Conservation (phyloP, 2,329 filamentous ascomycete species). For the Colletotrichum sp. region DNA sequence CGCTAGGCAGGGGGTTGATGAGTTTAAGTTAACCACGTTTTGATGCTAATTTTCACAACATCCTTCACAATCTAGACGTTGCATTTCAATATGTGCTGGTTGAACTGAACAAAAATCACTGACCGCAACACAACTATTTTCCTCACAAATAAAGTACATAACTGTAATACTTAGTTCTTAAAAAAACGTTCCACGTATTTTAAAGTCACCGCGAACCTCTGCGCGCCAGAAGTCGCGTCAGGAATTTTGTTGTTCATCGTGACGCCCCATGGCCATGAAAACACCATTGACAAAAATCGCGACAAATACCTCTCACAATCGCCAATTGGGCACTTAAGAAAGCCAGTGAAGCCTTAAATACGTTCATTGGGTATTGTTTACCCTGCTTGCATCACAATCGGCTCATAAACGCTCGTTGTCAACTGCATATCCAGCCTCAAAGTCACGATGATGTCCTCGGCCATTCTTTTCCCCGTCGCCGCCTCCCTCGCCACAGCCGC, state of each 20-base stretch:
- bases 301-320: not conserved
- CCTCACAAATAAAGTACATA: not conserved
- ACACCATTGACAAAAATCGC: not conserved
- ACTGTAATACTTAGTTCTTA: rapidly evolving
- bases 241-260: not conserved
- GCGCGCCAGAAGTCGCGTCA: rapidly evolving
- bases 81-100: rapidly evolving
- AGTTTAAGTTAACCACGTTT: not conserved
- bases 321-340: rapidly evolving
- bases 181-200: rapidly evolving
- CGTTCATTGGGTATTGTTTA: rapidly evolving
- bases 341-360: rapidly evolving
- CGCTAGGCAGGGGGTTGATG: not conserved
- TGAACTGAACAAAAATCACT: not conserved
- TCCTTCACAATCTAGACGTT: too few species aligned
- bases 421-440: not conserved
- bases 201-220: rapidly evolving
- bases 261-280: not conserved
- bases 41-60: not conserved
- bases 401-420: rapidly evolving
- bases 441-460: not conserved
- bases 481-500: not conserved
- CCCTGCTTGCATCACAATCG: not conserved
- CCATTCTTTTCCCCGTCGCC: not conserved
- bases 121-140: not conserved